Evolutionary conservation across 306 rosid genomes (phyloP), one percentile per base, ranked within the genome.

Genomic region (Prinsepia uniflora): DNA sequence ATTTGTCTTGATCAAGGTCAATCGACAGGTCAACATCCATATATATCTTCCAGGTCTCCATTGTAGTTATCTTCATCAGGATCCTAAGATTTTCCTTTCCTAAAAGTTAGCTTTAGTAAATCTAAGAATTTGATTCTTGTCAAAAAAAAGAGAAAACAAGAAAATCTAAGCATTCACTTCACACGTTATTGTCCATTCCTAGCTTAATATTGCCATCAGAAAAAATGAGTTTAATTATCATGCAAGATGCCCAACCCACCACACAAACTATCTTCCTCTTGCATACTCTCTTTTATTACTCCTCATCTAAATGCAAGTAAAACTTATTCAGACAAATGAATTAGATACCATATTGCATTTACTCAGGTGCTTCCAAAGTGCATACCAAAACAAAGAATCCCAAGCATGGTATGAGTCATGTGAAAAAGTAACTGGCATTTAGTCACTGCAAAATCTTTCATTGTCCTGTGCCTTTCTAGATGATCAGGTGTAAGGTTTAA

Each of bases 401-500:
- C 78, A 57, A 78, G 73, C 66, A 62, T 78, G 41, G 74, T 47
- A 44, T 54, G 34, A 19, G 22, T 67, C 82, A 78, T 72, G 67
- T 68, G 70, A 72, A 64, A 63, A 68, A 73, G n/a, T 50, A 78
- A 19, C 63, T 62, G 75, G 65, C 73, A 78, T 54, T 78, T 78
- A 7, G 71, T 44, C 19, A 5, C 39, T 56, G 75, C 82, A 67
- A 63, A 79, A 13, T 68, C 71, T 63, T 40, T 68, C 82, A 79
- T 79, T 42, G 78, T 73, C 60, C 48, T 41, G 53, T 79, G 82
- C 71, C 82, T 79, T n/a, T 54, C 78, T 65, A 79, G 68, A 79
- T 79, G 82, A 73, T 79, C 82, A 59, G 78, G 78, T 41, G 82
- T 73, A 54, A 79, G 78, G 72, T 79, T 79, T 68, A 79, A 65